Evolutionary conservation across 1,284 basidiomycete species (phyloP), one percentile per base, ranked within the genome.

Genomic region (Ustilago lituana): DNA sequence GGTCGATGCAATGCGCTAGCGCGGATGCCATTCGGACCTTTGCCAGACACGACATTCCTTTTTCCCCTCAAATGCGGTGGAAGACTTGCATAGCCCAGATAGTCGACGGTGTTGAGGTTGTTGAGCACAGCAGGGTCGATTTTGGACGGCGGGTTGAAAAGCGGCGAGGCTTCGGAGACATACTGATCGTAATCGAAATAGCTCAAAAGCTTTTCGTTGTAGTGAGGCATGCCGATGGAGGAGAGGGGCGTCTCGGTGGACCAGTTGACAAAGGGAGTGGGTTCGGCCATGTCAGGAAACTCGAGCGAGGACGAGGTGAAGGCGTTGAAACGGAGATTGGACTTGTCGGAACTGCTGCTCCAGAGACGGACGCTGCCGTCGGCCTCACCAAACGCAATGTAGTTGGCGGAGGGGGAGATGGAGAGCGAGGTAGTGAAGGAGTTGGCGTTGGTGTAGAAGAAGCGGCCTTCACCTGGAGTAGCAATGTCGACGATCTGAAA

Each of bases 321-420:
- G 0, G 93, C 91, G 77, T 94, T 97, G 84, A 95, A 91, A 82
- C 52, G 84, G 46, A 77, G 66, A 6, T 83, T 83, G 4, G 87
- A 87, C n/a, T 88, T 57, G 44, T 60, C 53, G 20, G 59, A 47
- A 12, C 65, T 88, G 47, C 89, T 89, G 4, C 92, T 90, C 85
- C 94, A 87, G 15, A 98, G 84, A 81, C 96, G 92, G 6, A 98
- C 87, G 10, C 86, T 85, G 8, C 94, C 94, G 50, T 93, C 90
- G 0, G 89, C 89, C 75, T 97, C 94, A 2, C 93, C 94, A 73
- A 96, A 94, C 0, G 92, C 94, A 76, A 98, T 86, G 76, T 93
- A 96, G 45, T 92, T 89, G 20, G 92, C 93, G 1, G 90, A 90
- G 2, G 92, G 89, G 1, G 93, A 93, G 27, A 97, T 85, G 5